Evolutionary conservation across 768 basidiomycete species (phyloP), one percentile per base, ranked within the genome.

Genomic region (Serendipita sp.): DNA sequence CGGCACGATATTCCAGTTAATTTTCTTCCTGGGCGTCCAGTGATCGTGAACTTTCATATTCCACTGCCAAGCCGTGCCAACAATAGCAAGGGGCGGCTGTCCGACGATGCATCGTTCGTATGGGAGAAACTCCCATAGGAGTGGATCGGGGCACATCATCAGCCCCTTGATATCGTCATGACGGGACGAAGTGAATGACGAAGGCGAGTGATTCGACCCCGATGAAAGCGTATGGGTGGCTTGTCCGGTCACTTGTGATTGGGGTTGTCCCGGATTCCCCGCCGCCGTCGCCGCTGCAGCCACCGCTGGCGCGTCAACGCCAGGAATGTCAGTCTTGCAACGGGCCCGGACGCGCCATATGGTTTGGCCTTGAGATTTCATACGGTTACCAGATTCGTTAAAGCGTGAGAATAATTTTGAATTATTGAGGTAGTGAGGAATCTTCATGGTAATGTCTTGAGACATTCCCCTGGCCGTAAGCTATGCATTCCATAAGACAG

Each of bases 11-110:
- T 10, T n/a, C 56, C 56, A 60, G 35, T 35, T 60, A 0, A 60
- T 35, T n/a, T 60, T 60, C 37, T 60, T 60, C 10, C 56, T 24
- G 10, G 56, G 56, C 30, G 56, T 60, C 56, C 56, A 60, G 34
- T 60, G 56, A 37, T 60, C 56, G 37, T 60, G 56, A 8, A 60
- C 56, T n/a, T 60, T 60, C 56, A 60, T 60, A 30, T 60, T 60
- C 56, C 56, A 60, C 35, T 60, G 56, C 56, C 56, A 60, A 4
- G 56, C 56, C 34, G 56, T 60, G 11, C 56, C 56, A n/a, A 60
- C 56, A n/a, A 60, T 60, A 10, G 56, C 56, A 30, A 60, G 56
- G 30, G 56, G 56, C 35, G 56, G 56, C 18, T 60, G 56, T 24
- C 56, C 56, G 28, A 60, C 56, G 37, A 60, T 60, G 30, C 30